Base-by-base conservation (phyloP, 352 stramenopile species). In the Elongisporangium prolatum region DNA sequence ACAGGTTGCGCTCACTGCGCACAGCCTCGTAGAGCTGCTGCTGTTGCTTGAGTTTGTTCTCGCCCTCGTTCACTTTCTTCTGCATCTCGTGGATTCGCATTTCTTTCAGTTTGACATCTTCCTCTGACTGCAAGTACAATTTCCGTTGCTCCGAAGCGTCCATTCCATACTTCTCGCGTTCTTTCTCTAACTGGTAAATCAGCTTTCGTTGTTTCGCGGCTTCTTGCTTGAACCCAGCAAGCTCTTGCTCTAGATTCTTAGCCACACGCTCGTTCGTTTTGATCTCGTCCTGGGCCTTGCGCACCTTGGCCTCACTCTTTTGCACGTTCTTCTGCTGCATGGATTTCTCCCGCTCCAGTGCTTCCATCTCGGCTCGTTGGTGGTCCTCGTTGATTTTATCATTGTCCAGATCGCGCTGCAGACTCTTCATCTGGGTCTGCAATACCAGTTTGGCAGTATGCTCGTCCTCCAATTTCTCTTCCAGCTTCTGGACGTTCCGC, bases 41-140 rank as follows among this genome's bases (percentile, higher is more conserved):
- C 71, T 99, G 95, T 67, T 98, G 93, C 75, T 98, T 98, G 51
- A 99, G 77, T 69, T 97, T 97, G 38, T 63, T 86, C 54, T 98
- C 91, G 22, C 87, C 82, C 50, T 98, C 93, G 28, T 85, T 78
- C 11, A 98, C 77, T 49, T 91, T 93, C 61, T 91, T 91, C 57
- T 93, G 79, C 69, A 93, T 80, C 68, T 92, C 85, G 52, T 86
- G 74, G 51, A 88, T 86, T 11, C 80, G 75, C 81, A 92, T 91
- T 44, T 91, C 82, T 52, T 91, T 89, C 28, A 91, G 54, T 52
- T 91, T 90, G 25, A 64, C 77, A n/a, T 90, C 75, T 68, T 89
- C 82, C 65, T 97, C 84, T 9, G 86, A 72, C 56, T 95, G 73
- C 37, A 93, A 61, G 59, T 93, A 96, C 49, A 95, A 59, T 38